Evolutionary conservation across 2,329 filamentous ascomycete genomes (phyloP).

Genomic region (Seiridium unicorne): DNA sequence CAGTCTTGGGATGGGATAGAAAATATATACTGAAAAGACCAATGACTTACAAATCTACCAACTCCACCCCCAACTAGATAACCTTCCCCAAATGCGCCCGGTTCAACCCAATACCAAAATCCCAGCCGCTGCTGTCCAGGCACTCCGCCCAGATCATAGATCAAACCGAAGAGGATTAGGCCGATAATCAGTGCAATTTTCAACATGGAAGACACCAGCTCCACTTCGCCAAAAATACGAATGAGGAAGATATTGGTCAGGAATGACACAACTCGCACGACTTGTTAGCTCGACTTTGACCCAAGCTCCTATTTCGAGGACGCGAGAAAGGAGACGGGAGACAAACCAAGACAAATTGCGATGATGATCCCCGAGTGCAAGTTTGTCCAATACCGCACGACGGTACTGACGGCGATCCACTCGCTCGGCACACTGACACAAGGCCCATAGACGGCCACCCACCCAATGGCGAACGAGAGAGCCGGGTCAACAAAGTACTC

Average conservation of each 20-base stretch:
- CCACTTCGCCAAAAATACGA: conserved; percentile 8
- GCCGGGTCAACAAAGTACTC: conserved; percentile 35
- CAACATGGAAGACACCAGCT: conserved; percentile 6
- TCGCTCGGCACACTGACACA: conserved; percentile 29
- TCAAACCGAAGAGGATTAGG: conserved; percentile 43
- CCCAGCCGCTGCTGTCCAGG: conserved; percentile 48
- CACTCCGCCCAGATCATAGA: conserved; percentile 48
- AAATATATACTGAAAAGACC: too few relatives aligned
- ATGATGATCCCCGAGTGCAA: conserved; percentile 9
- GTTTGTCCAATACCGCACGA: conserved; percentile 12
- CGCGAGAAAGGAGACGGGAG: background rate
- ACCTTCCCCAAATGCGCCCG: conserved; percentile 46
- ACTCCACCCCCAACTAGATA: conserved; percentile 28
- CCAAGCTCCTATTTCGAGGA: background rate
- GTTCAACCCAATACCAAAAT: conserved; percentile 49
- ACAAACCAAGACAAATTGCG: conserved; percentile 26
- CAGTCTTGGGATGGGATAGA: background rate
- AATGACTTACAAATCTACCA: conserved; percentile 27
- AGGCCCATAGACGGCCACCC: conserved; percentile 31
- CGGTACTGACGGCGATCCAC: conserved; percentile 26
- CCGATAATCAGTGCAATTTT: conserved; percentile 42
- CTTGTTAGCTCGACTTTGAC: background rate
- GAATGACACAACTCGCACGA: background rate
- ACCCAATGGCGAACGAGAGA: conserved; percentile 27
- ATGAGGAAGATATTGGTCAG: conserved; percentile 3